Percentiles rank a stretch among this genome's conserved stretches.
phyloP scores from a whole-genome alignment of 257 asterid species.

The Ocimum tenuiflorum region DNA sequence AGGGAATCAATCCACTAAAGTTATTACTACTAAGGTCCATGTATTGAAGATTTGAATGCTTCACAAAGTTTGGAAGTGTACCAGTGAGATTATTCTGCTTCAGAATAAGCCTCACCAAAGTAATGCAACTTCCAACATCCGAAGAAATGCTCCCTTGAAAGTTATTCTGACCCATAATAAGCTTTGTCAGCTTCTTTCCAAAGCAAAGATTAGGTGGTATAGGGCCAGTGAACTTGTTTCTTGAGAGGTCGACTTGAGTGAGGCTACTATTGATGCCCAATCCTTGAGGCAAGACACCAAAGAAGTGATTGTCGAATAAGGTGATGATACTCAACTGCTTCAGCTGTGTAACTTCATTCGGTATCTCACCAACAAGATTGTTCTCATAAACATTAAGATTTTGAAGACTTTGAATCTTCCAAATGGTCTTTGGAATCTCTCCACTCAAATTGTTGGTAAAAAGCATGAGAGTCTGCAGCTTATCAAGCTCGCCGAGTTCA shows the following conservation, averaged over 20 bases:
- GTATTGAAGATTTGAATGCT: slow-evolving; percentile 33
- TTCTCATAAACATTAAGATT: slow-evolving; percentile 48
- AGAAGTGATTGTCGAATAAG: slow-evolving; percentile 50
- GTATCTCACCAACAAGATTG: slow-evolving; percentile 66
- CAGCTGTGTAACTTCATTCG: slow-evolving; percentile 48
- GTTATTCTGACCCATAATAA: slow-evolving; percentile 49
- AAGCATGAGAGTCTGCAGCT: slow-evolving; percentile 38
- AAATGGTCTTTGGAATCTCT: slow-evolving; percentile 54
- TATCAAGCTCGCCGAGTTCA: slow-evolving; percentile 51
- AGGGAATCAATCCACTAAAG: slow-evolving; percentile 47
- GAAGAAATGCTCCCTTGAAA: slow-evolving; percentile 59
- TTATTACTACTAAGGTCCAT: slow-evolving; percentile 56
- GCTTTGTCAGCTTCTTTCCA: slow-evolving; percentile 48
- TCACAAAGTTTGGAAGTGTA: slow-evolving; percentile 48
- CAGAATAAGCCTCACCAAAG: slow-evolving; percentile 56
- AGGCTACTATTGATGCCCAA: slow-evolving; percentile 68
- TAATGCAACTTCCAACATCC: slow-evolving; percentile 51
- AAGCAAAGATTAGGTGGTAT: slow-evolving; percentile 71
- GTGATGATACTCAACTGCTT: slow-evolving; percentile 47
- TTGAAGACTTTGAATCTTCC: slow-evolving; percentile 61
- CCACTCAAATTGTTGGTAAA: slow-evolving; percentile 57
- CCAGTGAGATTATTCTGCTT: slow-evolving; percentile 63
- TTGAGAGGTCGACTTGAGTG: slow-evolving; percentile 43
- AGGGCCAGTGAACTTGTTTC: slow-evolving; percentile 62
- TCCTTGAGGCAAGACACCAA: slow-evolving; percentile 69